phyloP scores from a whole-genome alignment of 768 basidiomycete species.

The Coprinopsis cinerea region DNA sequence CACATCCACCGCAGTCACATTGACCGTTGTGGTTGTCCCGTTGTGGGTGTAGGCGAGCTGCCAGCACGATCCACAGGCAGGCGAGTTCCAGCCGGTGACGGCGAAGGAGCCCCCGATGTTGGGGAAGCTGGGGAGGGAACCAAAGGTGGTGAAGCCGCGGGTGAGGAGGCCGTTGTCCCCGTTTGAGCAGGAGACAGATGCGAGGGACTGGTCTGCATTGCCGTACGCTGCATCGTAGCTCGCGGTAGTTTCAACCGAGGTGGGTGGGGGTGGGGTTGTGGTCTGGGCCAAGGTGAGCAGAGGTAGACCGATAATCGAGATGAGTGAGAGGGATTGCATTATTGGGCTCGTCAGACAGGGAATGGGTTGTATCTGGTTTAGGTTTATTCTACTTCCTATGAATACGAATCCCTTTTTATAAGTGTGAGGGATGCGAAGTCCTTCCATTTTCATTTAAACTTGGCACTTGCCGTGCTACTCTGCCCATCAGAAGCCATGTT shows the following conservation, averaged over 20 bases:
- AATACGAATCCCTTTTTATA: not conserved
- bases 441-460: too few species aligned
- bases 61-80: slow-evolving; percentile 58
- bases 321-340: not conserved
- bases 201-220: slow-evolving; percentile 30
- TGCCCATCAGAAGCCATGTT: too few species aligned
- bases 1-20: slow-evolving; percentile 48
- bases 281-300: not conserved
- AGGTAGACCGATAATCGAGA: not conserved
- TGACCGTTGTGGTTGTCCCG: slow-evolving; percentile 32
- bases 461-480: too few species aligned
- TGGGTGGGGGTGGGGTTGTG: slow-evolving; percentile 18
- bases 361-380: not conserved
- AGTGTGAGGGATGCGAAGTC: too few species aligned
- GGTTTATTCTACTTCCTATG: not conserved
- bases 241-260: slow-evolving; percentile 13
- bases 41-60: slow-evolving; percentile 39
- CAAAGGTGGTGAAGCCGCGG: slow-evolving; percentile 43
- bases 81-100: slow-evolving; percentile 44
- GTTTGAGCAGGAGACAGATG: slow-evolving; percentile 39
- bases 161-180: slow-evolving; percentile 48
- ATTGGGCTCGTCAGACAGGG: not conserved
- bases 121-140: slow-evolving; percentile 51
- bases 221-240: slow-evolving; percentile 52
- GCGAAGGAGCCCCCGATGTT: slow-evolving; percentile 51